phyloP scores from a whole-genome alignment of 148 eudicot genomes.

The Linanthus parryae region DNA sequence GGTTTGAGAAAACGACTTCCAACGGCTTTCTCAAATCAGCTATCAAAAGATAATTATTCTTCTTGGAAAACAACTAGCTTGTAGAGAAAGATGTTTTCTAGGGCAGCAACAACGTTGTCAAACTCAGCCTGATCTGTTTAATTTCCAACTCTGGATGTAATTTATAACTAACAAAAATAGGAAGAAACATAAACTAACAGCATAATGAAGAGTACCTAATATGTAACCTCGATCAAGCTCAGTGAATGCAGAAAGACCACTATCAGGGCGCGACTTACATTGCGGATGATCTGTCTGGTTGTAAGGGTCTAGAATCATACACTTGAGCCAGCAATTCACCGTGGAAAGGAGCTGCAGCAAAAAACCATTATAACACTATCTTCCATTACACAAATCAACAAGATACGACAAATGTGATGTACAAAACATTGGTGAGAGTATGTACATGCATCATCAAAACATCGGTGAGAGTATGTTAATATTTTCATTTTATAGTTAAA shows the following conservation, averaged over 20 bases:
- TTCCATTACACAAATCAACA: neutral
- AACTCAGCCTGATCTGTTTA: too few species aligned
- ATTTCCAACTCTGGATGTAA: too few species aligned
- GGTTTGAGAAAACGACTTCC: too few species aligned
- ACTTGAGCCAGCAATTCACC: slow-evolving; percentile 98
- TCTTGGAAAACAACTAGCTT: too few species aligned
- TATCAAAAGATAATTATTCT: too few species aligned
- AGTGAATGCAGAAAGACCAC: slow-evolving; percentile 96
- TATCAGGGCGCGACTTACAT: slow-evolving; percentile 98
- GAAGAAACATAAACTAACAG: neutral
- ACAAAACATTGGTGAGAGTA: neutral
- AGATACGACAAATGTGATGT: neutral
- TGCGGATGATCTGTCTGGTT: slow-evolving; percentile 91
- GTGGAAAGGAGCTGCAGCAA: slow-evolving; percentile 79
- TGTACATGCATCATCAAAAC: too few species aligned
- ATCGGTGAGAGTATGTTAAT: too few species aligned
- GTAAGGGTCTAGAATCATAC: slow-evolving; percentile 84
- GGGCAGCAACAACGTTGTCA: too few species aligned
- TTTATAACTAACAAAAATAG: too few species aligned
- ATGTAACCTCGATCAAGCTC: slow-evolving; percentile 98
- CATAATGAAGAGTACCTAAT: slow-evolving; percentile 44
- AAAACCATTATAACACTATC: slow-evolving; percentile 9
- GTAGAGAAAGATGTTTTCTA: too few species aligned
- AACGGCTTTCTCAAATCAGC: too few species aligned
- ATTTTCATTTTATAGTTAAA: too few species aligned